Conservation (phyloP, 768 basidiomycete genomes). For the Naganishia randhawae region DNA sequence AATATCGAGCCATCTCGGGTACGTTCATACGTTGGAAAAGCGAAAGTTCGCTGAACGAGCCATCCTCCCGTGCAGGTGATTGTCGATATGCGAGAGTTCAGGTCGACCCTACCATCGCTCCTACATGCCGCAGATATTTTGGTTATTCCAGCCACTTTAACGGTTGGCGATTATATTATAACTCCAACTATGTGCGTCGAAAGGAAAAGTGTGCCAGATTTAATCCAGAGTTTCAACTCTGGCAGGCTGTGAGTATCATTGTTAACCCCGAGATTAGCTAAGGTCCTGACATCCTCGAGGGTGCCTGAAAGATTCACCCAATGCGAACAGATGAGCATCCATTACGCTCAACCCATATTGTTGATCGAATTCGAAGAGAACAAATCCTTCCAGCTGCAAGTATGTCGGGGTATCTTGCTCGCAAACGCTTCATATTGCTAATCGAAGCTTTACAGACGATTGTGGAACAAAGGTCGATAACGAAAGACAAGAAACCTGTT, state of each 20-base stretch:
- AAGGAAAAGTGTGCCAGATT: constrained; percentile 86
- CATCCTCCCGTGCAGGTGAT: constrained; percentile 63
- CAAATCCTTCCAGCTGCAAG: constrained; percentile 87
- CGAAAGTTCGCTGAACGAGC: not conserved
- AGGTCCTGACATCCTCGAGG: not conserved
- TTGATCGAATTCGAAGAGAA: constrained; percentile 98
- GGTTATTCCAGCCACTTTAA: constrained; percentile 85
- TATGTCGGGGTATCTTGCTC: constrained; percentile 44
- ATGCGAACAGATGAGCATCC: constrained; percentile 92
- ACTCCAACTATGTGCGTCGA: constrained; percentile 95
- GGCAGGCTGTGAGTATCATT: constrained; percentile 72
- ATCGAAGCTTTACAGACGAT: constrained; percentile 44
- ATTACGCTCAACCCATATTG: constrained; percentile 89
- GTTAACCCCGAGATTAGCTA: not conserved
- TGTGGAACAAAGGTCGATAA: constrained; percentile 34
- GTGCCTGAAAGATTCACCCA: constrained; percentile 72
- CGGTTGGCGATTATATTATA: constrained; percentile 92
- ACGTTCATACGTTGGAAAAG: constrained; percentile 17
- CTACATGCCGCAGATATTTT: constrained; percentile 75
- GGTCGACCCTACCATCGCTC: constrained; percentile 83
- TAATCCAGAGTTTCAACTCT: constrained; percentile 88
- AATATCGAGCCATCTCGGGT: constrained; percentile 61
- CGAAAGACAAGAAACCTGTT: constrained; percentile 38
- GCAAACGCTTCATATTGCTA: not conserved
- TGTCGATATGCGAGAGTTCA: constrained; percentile 94